Percentiles rank a stretch among this genome's conserved stretches.
Evolutionary conservation across 164 flowering plant genomes (phyloP).

Genomic region (Nymphaea thermarum): DNA sequence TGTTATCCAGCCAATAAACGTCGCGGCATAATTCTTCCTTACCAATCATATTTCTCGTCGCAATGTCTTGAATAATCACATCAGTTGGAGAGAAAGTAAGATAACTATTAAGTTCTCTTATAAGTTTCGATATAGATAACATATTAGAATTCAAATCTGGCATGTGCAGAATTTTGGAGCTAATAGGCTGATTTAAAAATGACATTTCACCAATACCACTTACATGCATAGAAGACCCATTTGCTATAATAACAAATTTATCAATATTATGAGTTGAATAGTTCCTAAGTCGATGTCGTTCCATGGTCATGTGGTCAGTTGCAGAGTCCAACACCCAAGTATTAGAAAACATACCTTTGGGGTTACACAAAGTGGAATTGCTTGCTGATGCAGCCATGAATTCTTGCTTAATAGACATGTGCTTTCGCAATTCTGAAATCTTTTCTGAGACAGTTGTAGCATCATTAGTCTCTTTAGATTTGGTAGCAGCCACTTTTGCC

Average conservation of each 20-base stretch:
- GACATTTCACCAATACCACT: neutral
- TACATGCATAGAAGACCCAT: neutral
- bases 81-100: neutral
- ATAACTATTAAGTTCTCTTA: neutral
- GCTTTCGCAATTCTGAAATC: too few relatives aligned
- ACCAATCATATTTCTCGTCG: neutral
- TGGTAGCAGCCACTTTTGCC: too few relatives aligned
- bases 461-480: too few relatives aligned
- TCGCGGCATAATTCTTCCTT: neutral
- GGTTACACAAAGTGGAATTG: neutral
- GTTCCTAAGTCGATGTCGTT: neutral
- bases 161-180: neutral
- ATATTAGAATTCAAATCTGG: neutral
- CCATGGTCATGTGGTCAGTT: neutral
- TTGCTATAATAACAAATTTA: neutral
- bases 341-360: neutral
- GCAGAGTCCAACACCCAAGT: neutral
- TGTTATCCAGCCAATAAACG: neutral
- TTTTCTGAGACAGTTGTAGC: too few relatives aligned
- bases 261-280: neutral
- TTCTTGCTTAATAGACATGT: too few relatives aligned
- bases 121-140: neutral
- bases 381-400: too few relatives aligned
- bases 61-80: neutral
- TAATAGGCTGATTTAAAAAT: neutral